Evolutionary conservation across 768 basidiomycete genomes (phyloP).

Genomic region (Sarcodon aspratus): DNA sequence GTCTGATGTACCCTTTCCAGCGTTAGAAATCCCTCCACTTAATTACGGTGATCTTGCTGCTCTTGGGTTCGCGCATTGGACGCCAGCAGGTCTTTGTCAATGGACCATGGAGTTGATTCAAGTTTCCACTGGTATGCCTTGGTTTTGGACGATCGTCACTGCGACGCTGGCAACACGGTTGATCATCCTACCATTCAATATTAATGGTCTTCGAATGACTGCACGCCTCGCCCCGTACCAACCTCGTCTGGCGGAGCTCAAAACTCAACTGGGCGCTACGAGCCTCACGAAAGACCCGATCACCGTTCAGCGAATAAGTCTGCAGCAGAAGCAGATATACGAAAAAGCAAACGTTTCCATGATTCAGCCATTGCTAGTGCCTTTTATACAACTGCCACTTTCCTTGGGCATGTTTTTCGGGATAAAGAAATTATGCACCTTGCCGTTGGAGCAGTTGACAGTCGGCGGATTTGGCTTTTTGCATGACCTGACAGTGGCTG

Average conservation of each 20-base stretch:
- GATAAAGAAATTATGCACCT: conserved; percentile 54
- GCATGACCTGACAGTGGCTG: conserved; percentile 67
- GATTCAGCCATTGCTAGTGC: conserved; percentile 36
- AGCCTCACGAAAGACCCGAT: conserved; percentile 23
- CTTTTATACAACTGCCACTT: conserved; percentile 63
- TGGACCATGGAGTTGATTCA: conserved; percentile 60
- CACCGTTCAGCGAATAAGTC: conserved; percentile 28
- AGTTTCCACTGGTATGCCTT: conserved; percentile 59
- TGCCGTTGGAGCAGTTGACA: conserved; percentile 65
- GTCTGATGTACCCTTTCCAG: conserved; percentile 14
- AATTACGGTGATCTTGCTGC: conserved; percentile 66
- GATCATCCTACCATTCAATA: conserved; percentile 46
- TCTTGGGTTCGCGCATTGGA: conserved; percentile 51
- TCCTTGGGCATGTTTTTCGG: conserved; percentile 80
- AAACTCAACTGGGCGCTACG: conserved; percentile 31
- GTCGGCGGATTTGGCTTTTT: conserved; percentile 66
- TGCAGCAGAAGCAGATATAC: conserved; percentile 43
- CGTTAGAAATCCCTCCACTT: conserved; percentile 25
- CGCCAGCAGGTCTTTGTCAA: conserved; percentile 51
- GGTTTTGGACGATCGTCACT: conserved; percentile 74
- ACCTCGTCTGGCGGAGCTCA: conserved; percentile 42
- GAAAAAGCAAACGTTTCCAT: conserved; percentile 56
- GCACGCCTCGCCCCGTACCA: conserved; percentile 52
- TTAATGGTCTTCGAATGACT: conserved; percentile 44
- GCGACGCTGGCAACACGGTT: conserved; percentile 53